These are phyloP conservation scores for Tricholomella constricta DNA, from an alignment of 768 basidiomycete species.

Conservation along the genomic window DNA sequence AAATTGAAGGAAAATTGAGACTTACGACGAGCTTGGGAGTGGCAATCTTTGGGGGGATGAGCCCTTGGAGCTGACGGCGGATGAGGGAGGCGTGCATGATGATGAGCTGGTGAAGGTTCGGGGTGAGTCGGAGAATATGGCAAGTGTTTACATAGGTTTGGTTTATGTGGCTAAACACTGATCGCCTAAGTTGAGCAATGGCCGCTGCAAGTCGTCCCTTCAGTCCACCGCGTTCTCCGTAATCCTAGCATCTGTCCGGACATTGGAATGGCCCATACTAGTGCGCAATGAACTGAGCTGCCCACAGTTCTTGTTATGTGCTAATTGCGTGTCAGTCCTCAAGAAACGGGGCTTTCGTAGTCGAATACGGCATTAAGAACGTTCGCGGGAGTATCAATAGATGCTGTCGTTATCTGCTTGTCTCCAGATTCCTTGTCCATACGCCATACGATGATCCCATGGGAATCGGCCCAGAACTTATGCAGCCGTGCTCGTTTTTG, in stretches of 20 bases:
- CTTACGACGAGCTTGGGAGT: constrained; percentile 86
- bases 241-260: not conserved
- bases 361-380: too few species aligned
- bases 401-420: too few species aligned
- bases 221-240: constrained; percentile 1
- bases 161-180: constrained; percentile 6
- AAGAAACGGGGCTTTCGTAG: too few species aligned
- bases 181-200: not conserved
- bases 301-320: too few species aligned
- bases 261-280: too few species aligned
- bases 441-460: not conserved
- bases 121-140: constrained; percentile 22
- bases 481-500: too few species aligned
- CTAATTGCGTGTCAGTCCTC: too few species aligned
- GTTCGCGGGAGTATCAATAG: not conserved
- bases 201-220: not conserved
- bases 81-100: constrained; percentile 83
- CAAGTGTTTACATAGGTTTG: constrained; percentile 12
- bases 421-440: not conserved
- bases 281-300: too few species aligned
- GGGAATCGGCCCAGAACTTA: not conserved
- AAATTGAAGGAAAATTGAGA: constrained; percentile 3
- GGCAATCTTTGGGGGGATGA: constrained; percentile 95
- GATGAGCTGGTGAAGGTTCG: constrained; percentile 21
- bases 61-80: constrained; percentile 80